These are phyloP conservation scores for Corymbia maculata DNA, from an alignment of 345 rosid genomes.

Conservation along the genomic window DNA sequence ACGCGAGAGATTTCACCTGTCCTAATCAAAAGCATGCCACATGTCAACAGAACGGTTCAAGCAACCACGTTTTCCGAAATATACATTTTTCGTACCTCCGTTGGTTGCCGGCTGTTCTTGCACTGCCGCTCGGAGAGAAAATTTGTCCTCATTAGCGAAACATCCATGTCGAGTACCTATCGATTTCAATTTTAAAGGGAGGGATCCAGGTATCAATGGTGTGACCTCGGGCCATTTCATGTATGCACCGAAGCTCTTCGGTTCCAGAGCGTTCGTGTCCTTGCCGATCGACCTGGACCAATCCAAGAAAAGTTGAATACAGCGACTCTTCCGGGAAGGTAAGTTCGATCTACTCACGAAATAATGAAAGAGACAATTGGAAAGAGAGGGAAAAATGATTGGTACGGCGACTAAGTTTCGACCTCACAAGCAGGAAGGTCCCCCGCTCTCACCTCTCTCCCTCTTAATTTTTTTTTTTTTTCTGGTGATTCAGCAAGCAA, in stretches of 20 bases:
- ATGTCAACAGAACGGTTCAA: neutral
- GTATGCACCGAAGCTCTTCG: neutral
- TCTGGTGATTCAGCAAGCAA: neutral
- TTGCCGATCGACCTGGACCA: neutral
- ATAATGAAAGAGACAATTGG: neutral
- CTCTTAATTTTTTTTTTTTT: neutral
- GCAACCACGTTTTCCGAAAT: neutral
- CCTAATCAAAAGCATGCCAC: neutral
- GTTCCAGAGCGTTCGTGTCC: neutral
- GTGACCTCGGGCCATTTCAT: neutral
- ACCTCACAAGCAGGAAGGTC: neutral
- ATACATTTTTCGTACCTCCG: neutral
- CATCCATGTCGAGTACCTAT: neutral
- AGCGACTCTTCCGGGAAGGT: neutral
- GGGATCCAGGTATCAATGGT: neutral
- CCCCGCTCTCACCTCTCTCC: neutral
- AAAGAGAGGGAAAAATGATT: neutral
- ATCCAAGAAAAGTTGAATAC: neutral
- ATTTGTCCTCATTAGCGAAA: neutral
- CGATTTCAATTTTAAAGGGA: neutral
- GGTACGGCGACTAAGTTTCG: neutral
- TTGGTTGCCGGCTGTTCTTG: neutral
- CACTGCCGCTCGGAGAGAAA: neutral
- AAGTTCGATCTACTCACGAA: neutral
- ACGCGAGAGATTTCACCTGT: neutral